Percentiles rank a stretch among this genome's conserved stretches.
Evolutionary conservation across 2,329 filamentous ascomycete species (phyloP).

Genomic region (Clarireedia monteithiana): DNA sequence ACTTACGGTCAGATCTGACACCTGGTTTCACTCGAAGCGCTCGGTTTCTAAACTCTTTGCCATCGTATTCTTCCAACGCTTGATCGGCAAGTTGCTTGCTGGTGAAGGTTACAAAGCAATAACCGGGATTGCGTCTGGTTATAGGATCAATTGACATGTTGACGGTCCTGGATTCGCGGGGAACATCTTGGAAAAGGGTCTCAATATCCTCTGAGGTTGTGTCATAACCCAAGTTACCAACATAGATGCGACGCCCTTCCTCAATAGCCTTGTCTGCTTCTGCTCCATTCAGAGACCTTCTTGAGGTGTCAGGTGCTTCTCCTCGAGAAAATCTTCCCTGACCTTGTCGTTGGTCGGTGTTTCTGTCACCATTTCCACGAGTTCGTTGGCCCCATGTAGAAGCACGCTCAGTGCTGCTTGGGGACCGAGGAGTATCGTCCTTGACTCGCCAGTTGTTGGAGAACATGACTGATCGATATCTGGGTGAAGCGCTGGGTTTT

Average conservation of each 20-base stretch:
- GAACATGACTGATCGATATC: slow-evolving; percentile 15
- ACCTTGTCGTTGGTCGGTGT: not conserved
- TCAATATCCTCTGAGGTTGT: slow-evolving; percentile 43
- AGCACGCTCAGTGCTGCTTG: not conserved
- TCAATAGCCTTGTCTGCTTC: slow-evolving; percentile 19
- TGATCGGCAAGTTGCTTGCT: slow-evolving; percentile 47
- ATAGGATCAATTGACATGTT: slow-evolving; percentile 64
- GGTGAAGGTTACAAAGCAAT: slow-evolving; percentile 65
- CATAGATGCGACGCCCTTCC: slow-evolving; percentile 36
- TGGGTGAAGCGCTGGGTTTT: not conserved
- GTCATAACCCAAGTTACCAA: slow-evolving; percentile 47
- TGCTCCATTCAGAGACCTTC: slow-evolving; percentile 13
- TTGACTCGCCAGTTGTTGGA: slow-evolving; percentile 23
- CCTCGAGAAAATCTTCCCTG: slow-evolving; percentile 8
- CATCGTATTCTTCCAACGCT: slow-evolving; percentile 50
- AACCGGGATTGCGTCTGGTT: slow-evolving; percentile 61
- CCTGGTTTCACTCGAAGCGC: slow-evolving; percentile 58
- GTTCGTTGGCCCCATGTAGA: slow-evolving; percentile 4
- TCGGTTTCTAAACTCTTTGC: slow-evolving; percentile 47
- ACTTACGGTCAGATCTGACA: slow-evolving; percentile 29
- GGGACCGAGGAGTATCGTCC: slow-evolving; percentile 12
- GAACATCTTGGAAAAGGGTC: slow-evolving; percentile 36
- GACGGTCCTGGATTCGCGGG: slow-evolving; percentile 44
- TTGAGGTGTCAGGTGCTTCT: slow-evolving; percentile 5
- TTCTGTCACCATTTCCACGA: slow-evolving; percentile 1